These are phyloP conservation scores for Parathielavia hyrcaniae DNA, from an alignment of 495 filamentous ascomycete genomes.

Conservation along the genomic window DNA sequence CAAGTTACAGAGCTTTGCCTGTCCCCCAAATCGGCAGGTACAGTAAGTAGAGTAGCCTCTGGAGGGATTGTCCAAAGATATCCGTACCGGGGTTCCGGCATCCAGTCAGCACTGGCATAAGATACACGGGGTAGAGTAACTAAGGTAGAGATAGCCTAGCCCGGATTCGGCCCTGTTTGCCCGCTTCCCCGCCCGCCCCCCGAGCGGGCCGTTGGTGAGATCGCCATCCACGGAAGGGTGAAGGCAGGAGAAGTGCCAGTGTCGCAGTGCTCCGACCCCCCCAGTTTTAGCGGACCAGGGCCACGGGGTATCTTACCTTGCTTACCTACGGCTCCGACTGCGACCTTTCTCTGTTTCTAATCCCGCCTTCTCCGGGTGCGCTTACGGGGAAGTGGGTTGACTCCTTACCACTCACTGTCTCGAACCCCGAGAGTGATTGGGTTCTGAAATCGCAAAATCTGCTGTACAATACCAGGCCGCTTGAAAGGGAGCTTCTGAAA, in stretches of 20 bases:
- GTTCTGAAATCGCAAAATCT: background rate
- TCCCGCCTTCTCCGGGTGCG: background rate
- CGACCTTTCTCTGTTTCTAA: background rate
- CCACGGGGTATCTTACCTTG: too few relatives aligned
- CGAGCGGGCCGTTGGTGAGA: too few relatives aligned
- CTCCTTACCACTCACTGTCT: background rate
- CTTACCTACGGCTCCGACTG: background rate
- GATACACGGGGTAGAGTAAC: background rate
- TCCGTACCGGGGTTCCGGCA: background rate
- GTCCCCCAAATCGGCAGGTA: too few relatives aligned
- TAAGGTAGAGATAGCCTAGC: background rate
- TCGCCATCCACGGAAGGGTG: too few relatives aligned
- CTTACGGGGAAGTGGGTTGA: background rate
- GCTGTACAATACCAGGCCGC: background rate
- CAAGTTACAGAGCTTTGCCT: too few relatives aligned
- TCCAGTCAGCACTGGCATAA: background rate
- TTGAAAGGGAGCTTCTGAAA: background rate
- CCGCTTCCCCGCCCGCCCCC: too few relatives aligned
- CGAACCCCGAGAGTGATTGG: background rate
- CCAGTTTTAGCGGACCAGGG: too few relatives aligned
- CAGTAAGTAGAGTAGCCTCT: too few relatives aligned
- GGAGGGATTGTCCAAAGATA: too few relatives aligned
- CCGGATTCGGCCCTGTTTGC: background rate
- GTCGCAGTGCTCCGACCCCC: too few relatives aligned
- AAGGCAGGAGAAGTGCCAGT: too few relatives aligned